A percentile compares a stretch with the other conserved stretches of the same genome.
These are phyloP conservation scores for Micractinium conductrix DNA, from an alignment of 139 green algal genomes.

Conservation along the genomic window DNA sequence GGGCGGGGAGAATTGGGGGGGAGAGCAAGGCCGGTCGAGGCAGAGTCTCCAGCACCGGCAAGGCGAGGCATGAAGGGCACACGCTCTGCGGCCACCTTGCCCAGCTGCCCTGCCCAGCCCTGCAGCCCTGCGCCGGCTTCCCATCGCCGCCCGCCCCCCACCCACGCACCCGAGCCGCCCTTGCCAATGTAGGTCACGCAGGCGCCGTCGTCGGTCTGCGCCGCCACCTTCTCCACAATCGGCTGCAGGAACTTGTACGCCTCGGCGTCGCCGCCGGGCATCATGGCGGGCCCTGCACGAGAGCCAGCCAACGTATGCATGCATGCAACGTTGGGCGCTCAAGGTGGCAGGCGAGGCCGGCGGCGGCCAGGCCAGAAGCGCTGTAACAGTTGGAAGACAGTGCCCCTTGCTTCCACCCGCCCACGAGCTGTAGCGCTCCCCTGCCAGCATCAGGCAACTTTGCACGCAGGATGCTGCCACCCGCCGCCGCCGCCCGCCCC, in stretches of 20 bases:
- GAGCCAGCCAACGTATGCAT: not conserved
- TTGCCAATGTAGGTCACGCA: conserved; percentile 89
- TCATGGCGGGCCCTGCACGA: conserved; percentile 89
- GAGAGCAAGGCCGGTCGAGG: not conserved
- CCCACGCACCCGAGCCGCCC: conserved; percentile 55
- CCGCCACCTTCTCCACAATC: conserved; percentile 94
- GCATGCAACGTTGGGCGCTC: not conserved
- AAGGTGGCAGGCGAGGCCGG: not conserved
- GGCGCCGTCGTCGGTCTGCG: conserved; percentile 95
- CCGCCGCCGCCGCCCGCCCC: too few species aligned
- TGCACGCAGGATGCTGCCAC: too few species aligned
- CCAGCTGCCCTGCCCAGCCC: not conserved
- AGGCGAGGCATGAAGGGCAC: too few species aligned
- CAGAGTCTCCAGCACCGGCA: not conserved
- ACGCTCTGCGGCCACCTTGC: not conserved
- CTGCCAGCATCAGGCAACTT: too few species aligned
- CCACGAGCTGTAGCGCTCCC: too few species aligned
- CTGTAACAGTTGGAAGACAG: too few species aligned
- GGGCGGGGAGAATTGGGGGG: too few species aligned
- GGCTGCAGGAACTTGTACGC: conserved; percentile 87
- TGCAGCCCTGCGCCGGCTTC: not conserved
- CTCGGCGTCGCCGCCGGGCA: conserved; percentile 94
- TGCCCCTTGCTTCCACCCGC: too few species aligned
- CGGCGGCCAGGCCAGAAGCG: too few species aligned
- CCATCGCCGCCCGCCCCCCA: too few species aligned